phyloP scores from a whole-genome alignment of 2,329 filamentous ascomycete genomes.

The Hysterium pulicare region DNA sequence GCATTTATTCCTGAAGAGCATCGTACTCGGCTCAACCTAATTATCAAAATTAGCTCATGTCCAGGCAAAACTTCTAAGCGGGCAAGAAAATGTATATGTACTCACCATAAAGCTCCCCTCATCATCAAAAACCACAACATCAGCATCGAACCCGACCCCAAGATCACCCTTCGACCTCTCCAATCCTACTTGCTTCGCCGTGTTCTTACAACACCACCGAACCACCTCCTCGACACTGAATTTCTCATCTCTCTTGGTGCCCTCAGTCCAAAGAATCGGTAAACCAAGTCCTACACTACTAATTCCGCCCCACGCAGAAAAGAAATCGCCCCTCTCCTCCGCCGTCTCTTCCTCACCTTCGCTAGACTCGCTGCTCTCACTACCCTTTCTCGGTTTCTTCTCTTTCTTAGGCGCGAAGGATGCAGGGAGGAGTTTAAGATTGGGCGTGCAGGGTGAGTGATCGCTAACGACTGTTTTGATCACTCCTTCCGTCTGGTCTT shows the following conservation, averaged over 20 bases:
- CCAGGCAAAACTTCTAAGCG: not conserved
- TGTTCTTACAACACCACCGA: conserved; percentile 79
- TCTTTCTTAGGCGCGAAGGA: conserved; percentile 56
- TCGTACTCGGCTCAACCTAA: conserved; percentile 59
- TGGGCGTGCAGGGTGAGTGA: conserved; percentile 92
- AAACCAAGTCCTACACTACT: conserved; percentile 89
- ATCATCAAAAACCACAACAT: conserved; percentile 91
- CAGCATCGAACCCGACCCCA: conserved; percentile 77
- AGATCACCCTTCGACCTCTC: conserved; percentile 78
- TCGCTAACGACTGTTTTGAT: conserved; percentile 92
- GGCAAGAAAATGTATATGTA: conserved; percentile 1
- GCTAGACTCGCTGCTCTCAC: conserved; percentile 26
- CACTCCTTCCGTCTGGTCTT: conserved; percentile 61
- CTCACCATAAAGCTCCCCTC: conserved; percentile 70
- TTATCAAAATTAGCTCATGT: conserved; percentile 5
- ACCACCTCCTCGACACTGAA: conserved; percentile 73
- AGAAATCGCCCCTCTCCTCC: conserved; percentile 72
- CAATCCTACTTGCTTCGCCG: conserved; percentile 83
- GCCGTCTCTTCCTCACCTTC: conserved; percentile 36
- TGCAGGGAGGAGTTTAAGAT: conserved; percentile 81
- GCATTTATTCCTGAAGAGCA: conserved; percentile 94
- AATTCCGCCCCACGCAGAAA: conserved; percentile 94
- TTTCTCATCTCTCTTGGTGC: conserved; percentile 56
- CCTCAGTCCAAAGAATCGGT: conserved; percentile 82
- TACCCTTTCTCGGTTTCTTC: conserved; percentile 29